A percentile compares a stretch with the other conserved stretches of the same genome.
Conservation (phyloP, 2,329 filamentous ascomycete genomes). For the Xylaria sp. region DNA sequence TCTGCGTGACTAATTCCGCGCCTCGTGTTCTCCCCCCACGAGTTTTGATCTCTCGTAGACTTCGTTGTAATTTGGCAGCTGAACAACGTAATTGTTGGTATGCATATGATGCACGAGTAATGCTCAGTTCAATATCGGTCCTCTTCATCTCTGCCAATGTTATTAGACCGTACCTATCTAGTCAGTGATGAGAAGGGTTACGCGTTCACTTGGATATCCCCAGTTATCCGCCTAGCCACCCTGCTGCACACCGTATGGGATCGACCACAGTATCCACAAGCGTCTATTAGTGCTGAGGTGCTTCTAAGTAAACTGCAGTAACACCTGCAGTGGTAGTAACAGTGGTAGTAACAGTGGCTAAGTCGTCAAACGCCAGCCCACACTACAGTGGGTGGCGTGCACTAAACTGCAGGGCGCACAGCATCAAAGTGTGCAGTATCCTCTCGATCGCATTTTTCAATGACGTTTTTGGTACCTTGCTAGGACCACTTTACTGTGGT, state of each 20-base stretch:
- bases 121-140: not conserved
- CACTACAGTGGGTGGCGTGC: conserved; percentile 13
- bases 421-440: conserved; percentile 13
- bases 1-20: not conserved
- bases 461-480: no score
- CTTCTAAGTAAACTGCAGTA: no score
- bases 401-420: not conserved
- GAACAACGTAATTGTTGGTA: conserved; percentile 10
- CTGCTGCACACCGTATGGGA: conserved; percentile 9
- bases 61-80: not conserved
- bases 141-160: not conserved
- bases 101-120: conserved; percentile 19
- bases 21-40: not conserved
- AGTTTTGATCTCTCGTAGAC: conserved; percentile 4
- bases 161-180: conserved; percentile 8
- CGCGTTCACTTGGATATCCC: conserved; percentile 15
- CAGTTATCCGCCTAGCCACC: not conserved
- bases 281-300: conserved; percentile 1
- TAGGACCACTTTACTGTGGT: no score
- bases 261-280: conserved; percentile 4
- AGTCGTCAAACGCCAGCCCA: no score
- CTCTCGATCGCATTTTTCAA: not conserved
- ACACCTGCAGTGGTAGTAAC: not conserved
- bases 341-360: not conserved
- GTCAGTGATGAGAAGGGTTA: conserved; percentile 15